A percentile compares a stretch with the other conserved stretches of the same genome.
phyloP scores from a whole-genome alignment of 1,139 yeast species.

The Chernovozyma sophiae-reginae region DNA sequence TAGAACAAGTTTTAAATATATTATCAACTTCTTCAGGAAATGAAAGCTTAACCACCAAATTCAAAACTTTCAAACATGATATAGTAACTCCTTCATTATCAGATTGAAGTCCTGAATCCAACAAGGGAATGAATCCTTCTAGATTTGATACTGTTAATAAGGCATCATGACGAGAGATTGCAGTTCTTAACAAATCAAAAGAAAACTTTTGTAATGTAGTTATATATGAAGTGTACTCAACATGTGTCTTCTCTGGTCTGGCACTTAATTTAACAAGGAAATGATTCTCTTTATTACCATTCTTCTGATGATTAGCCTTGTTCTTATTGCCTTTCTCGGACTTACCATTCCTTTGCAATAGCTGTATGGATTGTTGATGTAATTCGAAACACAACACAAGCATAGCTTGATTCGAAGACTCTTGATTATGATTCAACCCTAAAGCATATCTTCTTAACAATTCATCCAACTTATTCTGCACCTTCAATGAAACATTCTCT shows the following conservation, averaged over 20 bases:
- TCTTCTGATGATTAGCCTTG: slow-evolving; percentile 7
- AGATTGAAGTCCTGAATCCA: slow-evolving; percentile 56
- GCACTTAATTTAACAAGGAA: slow-evolving; percentile 67
- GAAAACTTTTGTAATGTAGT: slow-evolving; percentile 71
- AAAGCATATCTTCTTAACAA: slow-evolving; percentile 68
- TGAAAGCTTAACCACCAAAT: slow-evolving; percentile 57
- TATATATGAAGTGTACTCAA: slow-evolving; percentile 47
- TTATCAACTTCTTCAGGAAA: slow-evolving; percentile 54
- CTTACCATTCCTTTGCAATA: slow-evolving; percentile 12
- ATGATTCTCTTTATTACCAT: slow-evolving; percentile 43
- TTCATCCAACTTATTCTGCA: slow-evolving; percentile 76
- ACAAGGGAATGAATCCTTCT: slow-evolving; percentile 69
- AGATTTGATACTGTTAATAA: slow-evolving; percentile 60
- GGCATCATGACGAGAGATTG: slow-evolving; percentile 56
- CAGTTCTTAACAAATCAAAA: slow-evolving; percentile 71
- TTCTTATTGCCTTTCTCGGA: slow-evolving; percentile 12
- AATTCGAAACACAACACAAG: slow-evolving; percentile 74
- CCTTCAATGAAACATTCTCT: slow-evolving; percentile 63
- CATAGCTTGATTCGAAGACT: slow-evolving; percentile 54
- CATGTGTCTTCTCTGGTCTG: slow-evolving; percentile 49
- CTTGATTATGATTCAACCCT: slow-evolving; percentile 73
- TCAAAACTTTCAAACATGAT: slow-evolving; percentile 62
- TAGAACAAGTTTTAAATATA: slow-evolving; percentile 54
- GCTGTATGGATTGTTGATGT: slow-evolving; percentile 49
- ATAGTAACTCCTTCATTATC: slow-evolving; percentile 74